phyloP scores from a whole-genome alignment of 495 filamentous ascomycete genomes.

The Podospora comata region DNA sequence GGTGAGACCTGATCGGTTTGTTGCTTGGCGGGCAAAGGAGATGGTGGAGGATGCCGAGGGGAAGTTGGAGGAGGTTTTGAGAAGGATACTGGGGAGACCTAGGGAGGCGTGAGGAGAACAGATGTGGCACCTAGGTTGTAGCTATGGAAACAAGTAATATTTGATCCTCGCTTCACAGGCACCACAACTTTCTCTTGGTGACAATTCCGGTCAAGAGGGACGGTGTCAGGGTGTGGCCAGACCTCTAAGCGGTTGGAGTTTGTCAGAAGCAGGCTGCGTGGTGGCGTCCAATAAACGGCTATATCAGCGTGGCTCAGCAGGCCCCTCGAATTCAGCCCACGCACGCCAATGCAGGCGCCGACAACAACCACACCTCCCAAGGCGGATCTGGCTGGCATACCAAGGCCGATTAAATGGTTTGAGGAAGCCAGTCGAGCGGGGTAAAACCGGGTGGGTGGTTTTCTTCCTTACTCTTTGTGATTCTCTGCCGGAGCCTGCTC shows the following conservation, averaged over 20 bases:
- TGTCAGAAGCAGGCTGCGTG: not conserved
- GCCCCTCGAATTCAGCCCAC: not conserved
- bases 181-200: not conserved
- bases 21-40: conserved; percentile 39
- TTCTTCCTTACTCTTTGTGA: not conserved
- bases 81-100: conserved; percentile 22
- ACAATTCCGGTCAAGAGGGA: no score
- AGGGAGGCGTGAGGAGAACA: not conserved
- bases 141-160: not conserved
- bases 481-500: not conserved
- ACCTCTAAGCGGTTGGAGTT: not conserved
- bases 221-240: no score
- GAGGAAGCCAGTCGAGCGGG: not conserved
- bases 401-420: not conserved
- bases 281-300: conserved; percentile 4
- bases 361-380: not conserved
- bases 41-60: conserved; percentile 22
- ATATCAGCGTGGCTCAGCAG: conserved; percentile 1
- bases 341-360: not conserved
- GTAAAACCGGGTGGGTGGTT: not conserved
- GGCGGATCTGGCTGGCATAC: not conserved
- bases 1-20: conserved; percentile 45
- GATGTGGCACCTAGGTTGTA: not conserved
- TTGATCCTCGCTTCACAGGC: not conserved
- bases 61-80: conserved; percentile 31